A percentile compares a stretch with the other conserved stretches of the same genome.
These are phyloP conservation scores for Dictyostelium capitatum DNA, from an alignment of 78 protist species.

Conservation along the genomic window DNA sequence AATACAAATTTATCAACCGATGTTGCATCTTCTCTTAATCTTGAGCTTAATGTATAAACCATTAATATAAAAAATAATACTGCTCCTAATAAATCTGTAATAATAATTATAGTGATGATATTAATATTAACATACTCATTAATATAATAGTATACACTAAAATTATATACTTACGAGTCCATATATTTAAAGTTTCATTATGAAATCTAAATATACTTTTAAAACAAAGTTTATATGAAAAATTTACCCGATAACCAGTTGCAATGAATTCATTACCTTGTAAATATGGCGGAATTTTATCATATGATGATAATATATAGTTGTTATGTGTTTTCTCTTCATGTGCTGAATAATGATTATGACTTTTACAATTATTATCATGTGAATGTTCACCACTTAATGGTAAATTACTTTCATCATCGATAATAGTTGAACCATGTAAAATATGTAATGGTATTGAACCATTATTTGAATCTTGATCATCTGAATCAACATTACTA, in stretches of 20 bases:
- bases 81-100: constrained; percentile 53
- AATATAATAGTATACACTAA: not conserved
- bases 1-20: constrained; percentile 52
- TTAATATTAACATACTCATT: not conserved
- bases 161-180: constrained; percentile 40
- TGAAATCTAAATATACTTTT: constrained; percentile 42
- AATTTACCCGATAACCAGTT: constrained; percentile 46
- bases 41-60: constrained; percentile 21
- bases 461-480: not conserved
- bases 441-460: not conserved
- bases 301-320: not conserved
- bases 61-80: constrained; percentile 37
- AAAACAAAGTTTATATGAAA: constrained; percentile 45
- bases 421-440: not conserved
- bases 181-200: constrained; percentile 68
- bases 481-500: not conserved
- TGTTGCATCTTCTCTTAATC: constrained; percentile 19
- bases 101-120: not conserved
- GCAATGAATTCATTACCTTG: constrained; percentile 63
- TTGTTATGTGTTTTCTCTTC: constrained; percentile 19
- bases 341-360: constrained; percentile 6
- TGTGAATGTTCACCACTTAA: not conserved
- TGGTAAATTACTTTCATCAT: not conserved
- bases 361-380: no score
- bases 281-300: constrained; percentile 38